Evolutionary conservation across 2,329 filamentous ascomycete genomes (phyloP).

Genomic region (Coniochaeta sp.): DNA sequence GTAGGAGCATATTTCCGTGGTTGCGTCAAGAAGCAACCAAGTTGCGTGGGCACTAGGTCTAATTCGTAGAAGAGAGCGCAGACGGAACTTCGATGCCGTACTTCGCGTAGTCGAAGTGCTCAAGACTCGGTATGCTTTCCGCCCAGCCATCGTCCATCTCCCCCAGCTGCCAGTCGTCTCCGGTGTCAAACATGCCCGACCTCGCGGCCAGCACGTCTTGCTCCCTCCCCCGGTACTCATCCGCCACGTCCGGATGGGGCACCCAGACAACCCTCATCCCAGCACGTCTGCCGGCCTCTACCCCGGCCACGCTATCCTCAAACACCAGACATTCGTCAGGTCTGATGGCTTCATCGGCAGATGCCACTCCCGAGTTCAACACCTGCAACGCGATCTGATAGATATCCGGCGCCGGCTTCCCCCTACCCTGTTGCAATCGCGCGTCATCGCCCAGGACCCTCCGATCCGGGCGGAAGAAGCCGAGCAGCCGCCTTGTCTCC

Average conservation of each 20-base stretch:
- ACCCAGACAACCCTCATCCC: conserved; percentile 95
- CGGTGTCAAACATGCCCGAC: conserved; percentile 58
- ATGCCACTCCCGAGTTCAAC: conserved; percentile 66
- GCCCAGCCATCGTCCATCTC: conserved; percentile 55
- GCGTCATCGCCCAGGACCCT: conserved; percentile 79
- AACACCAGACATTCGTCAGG: conserved; percentile 93
- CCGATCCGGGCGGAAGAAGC: conserved; percentile 60
- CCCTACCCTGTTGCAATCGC: conserved; percentile 67
- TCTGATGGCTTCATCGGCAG: conserved; percentile 56
- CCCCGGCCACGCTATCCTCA: conserved; percentile 88
- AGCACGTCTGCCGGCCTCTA: conserved; percentile 82
- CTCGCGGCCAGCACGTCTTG: conserved; percentile 74
- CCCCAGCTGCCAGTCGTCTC: conserved; percentile 47
- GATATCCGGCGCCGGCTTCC: conserved; percentile 92
- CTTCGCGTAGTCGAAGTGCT: conserved; percentile 48
- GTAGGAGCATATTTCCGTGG: too few relatives aligned
- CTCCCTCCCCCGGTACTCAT: conserved; percentile 71
- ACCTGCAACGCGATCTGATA: conserved; percentile 79
- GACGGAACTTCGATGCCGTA: conserved; percentile 49
- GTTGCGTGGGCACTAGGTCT: too few relatives aligned
- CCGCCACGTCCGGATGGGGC: conserved; percentile 71
- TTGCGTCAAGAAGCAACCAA: too few relatives aligned
- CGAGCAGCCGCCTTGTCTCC: conserved; percentile 51
- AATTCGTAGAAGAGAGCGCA: not conserved
- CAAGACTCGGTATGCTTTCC: conserved; percentile 42